phyloP scores from a whole-genome alignment of 495 filamentous ascomycete species.

The Penicillium malachiteum region DNA sequence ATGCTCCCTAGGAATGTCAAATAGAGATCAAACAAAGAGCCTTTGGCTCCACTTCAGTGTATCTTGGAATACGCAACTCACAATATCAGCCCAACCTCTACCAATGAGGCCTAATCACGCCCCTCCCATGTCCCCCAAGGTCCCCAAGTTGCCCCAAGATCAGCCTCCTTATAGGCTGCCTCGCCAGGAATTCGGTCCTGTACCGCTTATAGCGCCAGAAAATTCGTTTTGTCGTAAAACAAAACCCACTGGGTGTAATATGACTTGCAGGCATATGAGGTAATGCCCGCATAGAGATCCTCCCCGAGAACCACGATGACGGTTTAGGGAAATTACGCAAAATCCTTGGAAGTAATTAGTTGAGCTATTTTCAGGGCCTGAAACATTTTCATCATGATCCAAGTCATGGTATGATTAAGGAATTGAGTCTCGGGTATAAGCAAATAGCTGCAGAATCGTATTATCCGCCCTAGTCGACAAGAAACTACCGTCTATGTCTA shows the following conservation, averaged over 20 bases:
- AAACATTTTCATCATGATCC: background rate
- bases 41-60: background rate
- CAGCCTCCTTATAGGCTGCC: conserved; percentile 24
- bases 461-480: too few relatives aligned
- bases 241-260: background rate
- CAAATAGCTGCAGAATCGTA: background rate
- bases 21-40: conserved; percentile 5
- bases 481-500: too few relatives aligned
- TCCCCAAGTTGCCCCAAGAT: conserved; percentile 20
- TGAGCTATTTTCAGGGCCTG: background rate
- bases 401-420: background rate
- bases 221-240: conserved; percentile 7
- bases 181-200: conserved; percentile 7
- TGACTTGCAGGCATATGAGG: conserved; percentile 15
- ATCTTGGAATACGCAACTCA: background rate
- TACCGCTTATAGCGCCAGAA: conserved; percentile 28
- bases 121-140: conserved; percentile 24
- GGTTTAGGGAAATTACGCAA: too few relatives aligned
- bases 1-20: too few relatives aligned
- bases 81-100: background rate
- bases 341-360: background rate
- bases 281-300: conserved; percentile 16
- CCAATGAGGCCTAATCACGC: conserved; percentile 20
- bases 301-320: conserved; percentile 12
- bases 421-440: background rate